These are phyloP conservation scores for Hypoxylon sp. DNA, from an alignment of 2,329 filamentous ascomycete species.

Conservation along the genomic window DNA sequence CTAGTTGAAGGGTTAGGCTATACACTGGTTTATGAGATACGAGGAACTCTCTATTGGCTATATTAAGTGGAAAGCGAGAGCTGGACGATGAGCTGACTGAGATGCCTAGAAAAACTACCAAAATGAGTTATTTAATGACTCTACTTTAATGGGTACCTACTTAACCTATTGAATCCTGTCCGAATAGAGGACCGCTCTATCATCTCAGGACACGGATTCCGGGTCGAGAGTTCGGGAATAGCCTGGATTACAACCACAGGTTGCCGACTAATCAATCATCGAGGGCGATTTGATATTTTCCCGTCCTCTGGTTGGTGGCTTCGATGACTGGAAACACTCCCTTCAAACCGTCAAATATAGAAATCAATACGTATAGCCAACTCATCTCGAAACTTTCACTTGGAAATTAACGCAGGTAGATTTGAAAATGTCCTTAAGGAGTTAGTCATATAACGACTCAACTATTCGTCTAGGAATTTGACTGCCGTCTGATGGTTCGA, in stretches of 20 bases:
- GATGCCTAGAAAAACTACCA: background rate
- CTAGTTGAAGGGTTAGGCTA: background rate
- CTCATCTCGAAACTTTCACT: background rate
- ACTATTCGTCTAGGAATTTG: background rate
- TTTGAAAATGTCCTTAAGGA: background rate
- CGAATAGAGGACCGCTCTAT: background rate
- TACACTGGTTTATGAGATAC: conserved; percentile 8
- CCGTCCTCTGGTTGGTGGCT: conserved; percentile 14
- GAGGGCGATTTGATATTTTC: background rate
- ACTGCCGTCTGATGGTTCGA: background rate
- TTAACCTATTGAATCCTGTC: background rate
- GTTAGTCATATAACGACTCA: background rate
- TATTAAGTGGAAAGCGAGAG: conserved; percentile 1
- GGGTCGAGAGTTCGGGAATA: background rate
- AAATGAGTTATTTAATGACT: background rate
- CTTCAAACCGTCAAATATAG: background rate
- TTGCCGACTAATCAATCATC: background rate
- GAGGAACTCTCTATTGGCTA: conserved; percentile 3
- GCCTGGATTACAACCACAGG: background rate
- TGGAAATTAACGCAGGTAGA: background rate
- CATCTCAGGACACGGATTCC: background rate
- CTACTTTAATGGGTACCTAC: background rate
- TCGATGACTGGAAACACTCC: background rate
- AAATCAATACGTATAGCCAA: background rate
- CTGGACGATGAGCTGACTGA: conserved; percentile 6